Base-by-base conservation (phyloP, 495 filamentous ascomycete species). In the Podospora pseudocomata region DNA sequence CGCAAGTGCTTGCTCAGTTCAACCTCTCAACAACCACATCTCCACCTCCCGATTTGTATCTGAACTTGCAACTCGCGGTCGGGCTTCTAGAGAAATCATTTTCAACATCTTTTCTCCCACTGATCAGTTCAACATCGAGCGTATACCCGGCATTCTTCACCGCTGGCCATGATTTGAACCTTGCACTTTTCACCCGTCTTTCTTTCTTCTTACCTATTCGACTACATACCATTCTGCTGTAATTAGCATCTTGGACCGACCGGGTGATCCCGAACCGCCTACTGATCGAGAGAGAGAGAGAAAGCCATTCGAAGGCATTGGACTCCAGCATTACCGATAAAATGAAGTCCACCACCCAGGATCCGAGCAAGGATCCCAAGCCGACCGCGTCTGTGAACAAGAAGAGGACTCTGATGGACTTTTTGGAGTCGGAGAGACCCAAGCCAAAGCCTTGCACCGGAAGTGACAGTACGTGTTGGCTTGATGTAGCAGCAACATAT, bases 401-500 rank as follows among this genome's bases (percentile, higher is more conserved):
- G 39, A 49, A 49, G 15, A 11, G 39, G 15, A 49, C 39, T 16
- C 15, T 49, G 39, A 16, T 18, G 39, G 67, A 63, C 39, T 28
- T 53, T 49, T 73, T 49, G 39, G 15, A 49, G 39, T 18, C 39
- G 39, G 39, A 49, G 39, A 13, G 39, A 16, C 19, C 23, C 56
- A 58, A 58, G 11, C 56, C n/a, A n/a, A 58, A 58, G 19, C 16
- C 7, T 5, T 20, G 2, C 5, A 18, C 4, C 5, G 59, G 59
- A 15, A 63, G 39, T 23, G 57, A 57, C 56, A 67, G 65, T 67
- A 55, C 54, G 56, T 60, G 3, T 30, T 49, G 1, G 7, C 18
- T 0, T 59, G 5, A 7, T 19, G 5, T 3, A 27, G 5, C 19
- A 6, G 19, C 19, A 59, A 18, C n/a, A 3, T 20, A 49, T 44